A percentile compares a stretch with the other conserved stretches of the same genome.
These are phyloP conservation scores for Ophiobolus disseminans DNA, from an alignment of 2,329 filamentous ascomycete genomes.

Conservation along the genomic window DNA sequence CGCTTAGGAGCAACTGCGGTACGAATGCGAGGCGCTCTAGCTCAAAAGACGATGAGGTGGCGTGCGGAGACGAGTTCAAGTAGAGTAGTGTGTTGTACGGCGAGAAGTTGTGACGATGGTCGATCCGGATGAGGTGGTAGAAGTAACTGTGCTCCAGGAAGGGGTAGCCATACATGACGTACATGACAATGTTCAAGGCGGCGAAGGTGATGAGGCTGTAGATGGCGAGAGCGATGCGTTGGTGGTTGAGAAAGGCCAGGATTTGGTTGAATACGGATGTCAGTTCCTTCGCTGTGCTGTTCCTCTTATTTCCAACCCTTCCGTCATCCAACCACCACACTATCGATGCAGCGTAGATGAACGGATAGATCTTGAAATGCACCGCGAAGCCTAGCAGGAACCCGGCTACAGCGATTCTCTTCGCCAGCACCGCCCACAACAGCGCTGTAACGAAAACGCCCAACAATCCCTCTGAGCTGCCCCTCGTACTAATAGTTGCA, in stretches of 20 bases:
- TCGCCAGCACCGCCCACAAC: constrained; percentile 78
- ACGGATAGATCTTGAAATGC: constrained; percentile 99
- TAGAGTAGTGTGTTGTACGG: constrained; percentile 94
- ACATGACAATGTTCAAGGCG: constrained; percentile 80
- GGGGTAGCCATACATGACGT: constrained; percentile 71
- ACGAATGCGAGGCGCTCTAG: constrained; percentile 86
- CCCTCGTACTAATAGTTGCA: constrained; percentile 91
- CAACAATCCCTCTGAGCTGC: constrained; percentile 89
- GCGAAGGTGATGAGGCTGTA: constrained; percentile 77
- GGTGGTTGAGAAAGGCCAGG: constrained; percentile 36
- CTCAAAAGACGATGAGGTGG: constrained; percentile 51
- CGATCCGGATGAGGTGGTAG: constrained; percentile 89
- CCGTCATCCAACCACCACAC: constrained; percentile 79
- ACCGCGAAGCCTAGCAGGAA: constrained; percentile 80
- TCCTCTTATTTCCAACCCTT: constrained; percentile 26
- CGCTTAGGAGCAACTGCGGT: constrained; percentile 83
- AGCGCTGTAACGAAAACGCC: constrained; percentile 83
- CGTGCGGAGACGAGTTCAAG: constrained; percentile 71
- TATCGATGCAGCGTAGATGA: constrained; percentile 87
- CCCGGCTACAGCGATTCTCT: constrained; percentile 70
- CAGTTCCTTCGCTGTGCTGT: background rate
- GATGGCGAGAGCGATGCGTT: constrained; percentile 64
- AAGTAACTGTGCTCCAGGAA: constrained; percentile 92
- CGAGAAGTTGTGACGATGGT: constrained; percentile 98
- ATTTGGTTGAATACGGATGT: constrained; percentile 31